Base-by-base conservation (phyloP, 2,329 filamentous ascomycete genomes). In the Blumeriella jaapii region DNA sequence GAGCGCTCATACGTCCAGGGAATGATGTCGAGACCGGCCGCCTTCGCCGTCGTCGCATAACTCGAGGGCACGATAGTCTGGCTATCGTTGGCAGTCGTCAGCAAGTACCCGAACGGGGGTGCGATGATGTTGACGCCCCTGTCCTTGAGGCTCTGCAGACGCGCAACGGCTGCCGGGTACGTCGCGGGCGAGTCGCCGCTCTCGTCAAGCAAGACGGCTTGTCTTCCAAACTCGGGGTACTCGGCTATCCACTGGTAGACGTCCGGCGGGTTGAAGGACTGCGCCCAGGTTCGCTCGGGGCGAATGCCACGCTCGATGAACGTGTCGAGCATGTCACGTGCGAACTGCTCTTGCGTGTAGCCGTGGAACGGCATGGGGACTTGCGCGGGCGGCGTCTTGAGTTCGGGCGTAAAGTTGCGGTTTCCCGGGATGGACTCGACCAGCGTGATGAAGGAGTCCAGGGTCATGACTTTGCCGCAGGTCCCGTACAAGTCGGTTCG, bases 291-390 rank as follows among this genome's bases (percentile, higher is more conserved):
- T 5, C 46, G 31, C 6, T 35, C 29, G 7, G 44, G 27, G 14
- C 30, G 20, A 22, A 48, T 48, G 16, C 42, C 36, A 11, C 36
- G 35, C 12, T 29, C 23, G 13, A 40, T 45, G 30, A 41, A 48
- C 4, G 30, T 39, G 36, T 48, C 31, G 24, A 48, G 32, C 29
- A 48, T 40, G 26, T 44, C 44, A 12, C 40, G 39, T 1, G 44
- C 41, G 39, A 35, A 48, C 14, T 43, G 44, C 22, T 39, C 40
- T 36, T 46, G 46, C 2, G 44, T 48, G 31, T 48, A 48, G 23
- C 41, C 44, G 19, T 41, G 32, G 34, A 48, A 48, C 5, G 45
- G 45, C 45, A 48, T 48, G 26, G 31, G 16, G 22, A 47, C 39
- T 12, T 38, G 15, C 1, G 29, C 5, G 7, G 33, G 34, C 2